Evolutionary conservation across 2,329 filamentous ascomycete genomes (phyloP).

Genomic region (Fusarium brachygibbosum): DNA sequence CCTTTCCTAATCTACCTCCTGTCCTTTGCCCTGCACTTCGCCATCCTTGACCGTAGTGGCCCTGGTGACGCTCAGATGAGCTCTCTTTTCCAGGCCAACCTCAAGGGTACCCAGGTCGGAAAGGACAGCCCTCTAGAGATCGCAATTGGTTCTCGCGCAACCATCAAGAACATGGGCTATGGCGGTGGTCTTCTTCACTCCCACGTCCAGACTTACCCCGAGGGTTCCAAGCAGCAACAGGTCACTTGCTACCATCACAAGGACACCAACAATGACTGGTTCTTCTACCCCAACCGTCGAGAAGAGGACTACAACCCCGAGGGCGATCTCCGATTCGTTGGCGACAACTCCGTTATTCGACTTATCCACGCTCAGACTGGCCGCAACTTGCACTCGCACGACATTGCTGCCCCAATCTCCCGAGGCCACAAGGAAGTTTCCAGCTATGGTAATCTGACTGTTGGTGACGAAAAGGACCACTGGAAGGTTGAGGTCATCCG

Average conservation of each 20-base stretch:
- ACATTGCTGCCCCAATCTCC: constrained; percentile 87
- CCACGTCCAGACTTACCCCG: constrained; percentile 95
- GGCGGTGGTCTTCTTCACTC: constrained; percentile 96
- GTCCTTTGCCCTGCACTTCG: constrained; percentile 94
- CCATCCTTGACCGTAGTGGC: constrained; percentile 91
- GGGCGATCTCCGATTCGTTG: constrained; percentile 78
- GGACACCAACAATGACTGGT: constrained; percentile 99
- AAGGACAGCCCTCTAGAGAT: constrained; percentile 95
- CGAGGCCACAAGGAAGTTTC: constrained; percentile 95
- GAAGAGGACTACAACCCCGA: constrained; percentile 80
- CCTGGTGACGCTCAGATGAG: constrained; percentile 99
- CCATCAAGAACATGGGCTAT: constrained; percentile 99
- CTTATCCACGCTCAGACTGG: constrained; percentile 95
- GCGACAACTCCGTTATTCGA: constrained; percentile 82
- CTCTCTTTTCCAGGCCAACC: constrained; percentile 97
- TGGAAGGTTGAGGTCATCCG: constrained; percentile 94
- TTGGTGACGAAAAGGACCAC: constrained; percentile 98
- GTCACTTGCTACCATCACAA: constrained; percentile 99
- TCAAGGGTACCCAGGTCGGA: constrained; percentile 92
- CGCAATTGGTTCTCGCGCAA: constrained; percentile 88
- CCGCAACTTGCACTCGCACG: constrained; percentile 95
- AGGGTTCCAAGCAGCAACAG: constrained; percentile 94
- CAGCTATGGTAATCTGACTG: constrained; percentile 92
- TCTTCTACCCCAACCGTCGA: constrained; percentile 92
- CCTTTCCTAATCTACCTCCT: constrained; percentile 94